Percentiles rank a stretch among this genome's conserved stretches.
Conservation (phyloP, 208 protist genomes). For the Blechomonas ayalai region DNA sequence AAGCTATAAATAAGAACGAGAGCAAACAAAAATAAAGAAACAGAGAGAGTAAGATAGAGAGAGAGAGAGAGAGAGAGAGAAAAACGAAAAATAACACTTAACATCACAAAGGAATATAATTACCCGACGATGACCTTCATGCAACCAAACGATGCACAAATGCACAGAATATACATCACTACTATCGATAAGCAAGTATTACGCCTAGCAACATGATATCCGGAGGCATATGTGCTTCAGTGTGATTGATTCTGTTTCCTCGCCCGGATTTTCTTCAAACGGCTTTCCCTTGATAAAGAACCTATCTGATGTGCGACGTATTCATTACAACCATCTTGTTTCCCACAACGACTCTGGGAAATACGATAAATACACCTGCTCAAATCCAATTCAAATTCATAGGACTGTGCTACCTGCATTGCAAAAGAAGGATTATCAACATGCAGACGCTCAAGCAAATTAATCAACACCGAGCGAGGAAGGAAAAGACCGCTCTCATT, state of each 20-base stretch:
- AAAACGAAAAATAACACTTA: slow-evolving; percentile 6
- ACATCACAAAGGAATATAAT: not conserved
- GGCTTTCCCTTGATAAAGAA: too few species aligned
- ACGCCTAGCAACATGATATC: not conserved
- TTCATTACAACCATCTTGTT: slow-evolving; percentile 2
- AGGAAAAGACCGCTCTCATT: slow-evolving; percentile 3
- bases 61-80: slow-evolving; percentile 8
- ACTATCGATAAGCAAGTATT: not conserved
- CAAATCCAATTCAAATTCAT: slow-evolving; percentile 10
- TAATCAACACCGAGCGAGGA: not conserved
- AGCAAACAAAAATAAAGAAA: slow-evolving; percentile 4
- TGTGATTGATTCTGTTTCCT: too few species aligned
- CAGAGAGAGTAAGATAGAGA: not conserved
- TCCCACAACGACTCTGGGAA: not conserved
- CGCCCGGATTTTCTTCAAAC: too few species aligned
- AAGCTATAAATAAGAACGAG: slow-evolving; percentile 1
- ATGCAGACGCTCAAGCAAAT: not conserved
- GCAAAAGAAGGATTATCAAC: not conserved
- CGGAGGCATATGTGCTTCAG: not conserved
- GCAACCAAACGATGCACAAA: not conserved
- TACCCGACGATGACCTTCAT: not conserved
- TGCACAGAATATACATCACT: not conserved
- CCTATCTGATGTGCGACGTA: too few species aligned
- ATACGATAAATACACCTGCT: not conserved
- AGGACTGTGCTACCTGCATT: not conserved